These are phyloP conservation scores for Triglochin maritima DNA, from an alignment of 106 monocot genomes.

Conservation along the genomic window DNA sequence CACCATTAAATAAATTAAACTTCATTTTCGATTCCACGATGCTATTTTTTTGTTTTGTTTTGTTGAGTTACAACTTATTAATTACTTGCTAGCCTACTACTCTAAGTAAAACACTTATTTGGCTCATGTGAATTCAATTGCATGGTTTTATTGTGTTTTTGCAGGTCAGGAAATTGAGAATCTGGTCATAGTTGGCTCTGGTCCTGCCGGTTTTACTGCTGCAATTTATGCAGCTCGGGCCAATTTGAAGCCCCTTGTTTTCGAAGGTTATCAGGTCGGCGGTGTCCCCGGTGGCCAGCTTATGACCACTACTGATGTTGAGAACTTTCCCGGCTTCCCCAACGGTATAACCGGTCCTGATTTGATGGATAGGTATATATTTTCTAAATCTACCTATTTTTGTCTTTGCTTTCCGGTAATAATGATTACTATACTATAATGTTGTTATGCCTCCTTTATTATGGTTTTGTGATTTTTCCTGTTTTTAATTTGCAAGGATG, in stretches of 20 bases:
- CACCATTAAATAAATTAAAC: too few relatives aligned
- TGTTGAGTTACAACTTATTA: too few relatives aligned
- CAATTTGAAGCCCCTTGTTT: conserved; percentile 91
- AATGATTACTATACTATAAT: too few relatives aligned
- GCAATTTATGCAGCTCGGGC: conserved; percentile 97
- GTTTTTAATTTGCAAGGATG: conserved; percentile 44
- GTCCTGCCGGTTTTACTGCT: conserved; percentile 95
- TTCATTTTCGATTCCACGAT: too few relatives aligned
- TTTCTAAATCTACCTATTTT: neutral
- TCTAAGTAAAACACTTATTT: too few relatives aligned
- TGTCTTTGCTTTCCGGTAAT: too few relatives aligned
- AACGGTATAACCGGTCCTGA: conserved; percentile 92
- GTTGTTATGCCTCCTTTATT: neutral
- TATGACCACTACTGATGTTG: conserved; percentile 97
- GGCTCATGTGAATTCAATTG: too few relatives aligned
- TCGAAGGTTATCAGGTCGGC: conserved; percentile 92
- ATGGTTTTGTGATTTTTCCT: neutral
- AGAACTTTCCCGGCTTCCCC: conserved; percentile 97
- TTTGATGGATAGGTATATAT: conserved; percentile 82
- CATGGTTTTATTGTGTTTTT: neutral
- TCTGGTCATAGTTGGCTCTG: conserved; percentile 89
- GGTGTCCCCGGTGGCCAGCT: conserved; percentile 96
- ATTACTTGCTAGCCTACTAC: too few relatives aligned
- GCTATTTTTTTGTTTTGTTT: too few relatives aligned
- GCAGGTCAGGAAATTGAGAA: conserved; percentile 58